phyloP scores from a whole-genome alignment of 192 early-diverging fungal species.

The Backusella morwellensis region DNA sequence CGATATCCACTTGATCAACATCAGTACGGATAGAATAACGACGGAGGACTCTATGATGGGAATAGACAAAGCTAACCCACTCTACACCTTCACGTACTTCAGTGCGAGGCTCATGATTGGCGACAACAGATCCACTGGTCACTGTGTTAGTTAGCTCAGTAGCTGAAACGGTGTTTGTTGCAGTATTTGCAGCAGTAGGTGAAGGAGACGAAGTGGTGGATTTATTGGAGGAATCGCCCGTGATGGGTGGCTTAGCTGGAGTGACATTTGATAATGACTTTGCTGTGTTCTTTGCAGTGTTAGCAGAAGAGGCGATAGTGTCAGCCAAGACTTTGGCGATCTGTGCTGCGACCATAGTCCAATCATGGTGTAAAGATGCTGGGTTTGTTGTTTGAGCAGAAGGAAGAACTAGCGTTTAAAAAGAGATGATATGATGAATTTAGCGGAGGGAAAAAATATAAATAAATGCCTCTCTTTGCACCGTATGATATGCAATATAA shows the following conservation, averaged over 20 bases:
- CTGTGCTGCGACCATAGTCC: conserved; percentile 13
- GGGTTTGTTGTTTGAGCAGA: not conserved
- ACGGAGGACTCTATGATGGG: conserved; percentile 59
- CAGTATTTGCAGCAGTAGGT: not conserved
- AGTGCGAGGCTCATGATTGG: conserved; percentile 32
- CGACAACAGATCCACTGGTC: conserved; percentile 10
- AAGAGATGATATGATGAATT: not conserved
- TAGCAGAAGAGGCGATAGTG: not conserved
- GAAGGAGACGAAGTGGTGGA: not conserved
- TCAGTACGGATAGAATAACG: conserved; percentile 72
- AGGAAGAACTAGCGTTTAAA: not conserved
- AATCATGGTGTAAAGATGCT: conserved; percentile 11
- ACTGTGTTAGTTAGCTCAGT: not conserved
- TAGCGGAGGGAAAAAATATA: not conserved
- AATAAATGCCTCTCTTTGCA: not conserved
- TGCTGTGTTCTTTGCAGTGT: not conserved
- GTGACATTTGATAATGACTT: not conserved
- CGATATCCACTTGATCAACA: conserved; percentile 54
- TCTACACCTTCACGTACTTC: conserved; percentile 51
- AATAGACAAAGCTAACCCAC: conserved; percentile 70
- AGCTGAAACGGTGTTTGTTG: not conserved
- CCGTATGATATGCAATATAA: not conserved
- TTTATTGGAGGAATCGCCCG: not conserved
- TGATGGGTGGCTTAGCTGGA: conserved; percentile 10
- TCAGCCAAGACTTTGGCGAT: conserved; percentile 14